Evolutionary conservation across 805 yeast genomes (phyloP).

Genomic region (Wickerhamomyces tratensis): DNA sequence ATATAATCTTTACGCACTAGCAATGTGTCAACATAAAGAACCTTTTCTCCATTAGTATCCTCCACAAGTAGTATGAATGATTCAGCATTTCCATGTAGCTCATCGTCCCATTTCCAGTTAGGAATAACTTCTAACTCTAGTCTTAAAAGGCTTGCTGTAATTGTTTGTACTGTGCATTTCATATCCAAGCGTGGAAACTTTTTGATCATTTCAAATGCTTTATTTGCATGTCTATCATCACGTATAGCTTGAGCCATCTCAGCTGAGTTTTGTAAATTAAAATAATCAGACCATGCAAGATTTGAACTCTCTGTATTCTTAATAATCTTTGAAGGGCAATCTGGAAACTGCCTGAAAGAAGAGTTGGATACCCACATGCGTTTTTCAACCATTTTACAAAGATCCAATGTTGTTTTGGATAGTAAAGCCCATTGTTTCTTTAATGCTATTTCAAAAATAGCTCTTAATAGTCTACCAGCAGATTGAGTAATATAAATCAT

Average conservation of each 20-base stretch:
- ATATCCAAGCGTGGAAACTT: conserved; percentile 66
- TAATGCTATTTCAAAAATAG: conserved; percentile 70
- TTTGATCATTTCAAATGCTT: conserved; percentile 46
- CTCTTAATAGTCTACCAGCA: conserved; percentile 81
- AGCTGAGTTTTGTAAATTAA: conserved; percentile 53
- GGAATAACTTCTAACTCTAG: conserved; percentile 63
- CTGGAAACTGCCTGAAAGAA: conserved; percentile 75
- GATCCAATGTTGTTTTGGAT: conserved; percentile 44
- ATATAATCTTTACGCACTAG: conserved; percentile 39
- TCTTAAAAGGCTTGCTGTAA: conserved; percentile 57
- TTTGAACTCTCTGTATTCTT: conserved; percentile 70
- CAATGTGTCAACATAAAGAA: conserved; percentile 51
- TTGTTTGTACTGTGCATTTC: conserved; percentile 60
- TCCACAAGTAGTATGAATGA: conserved; percentile 66
- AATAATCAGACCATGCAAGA: conserved; percentile 75
- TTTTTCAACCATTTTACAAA: conserved; percentile 73
- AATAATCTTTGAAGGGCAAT: conserved; percentile 64
- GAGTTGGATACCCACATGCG: conserved; percentile 80
- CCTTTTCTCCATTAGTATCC: conserved; percentile 72
- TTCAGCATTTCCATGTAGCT: conserved; percentile 55
- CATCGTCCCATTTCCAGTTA: conserved; percentile 68
- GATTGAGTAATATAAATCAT: conserved; percentile 90
- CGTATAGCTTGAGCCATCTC: conserved; percentile 78
- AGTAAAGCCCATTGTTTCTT: conserved; percentile 63
- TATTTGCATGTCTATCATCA: conserved; percentile 55